Evolutionary conservation across 2,329 filamentous ascomycete genomes (phyloP), one percentile per base, ranked within the genome.

Genomic region (Sporothrix humicola): DNA sequence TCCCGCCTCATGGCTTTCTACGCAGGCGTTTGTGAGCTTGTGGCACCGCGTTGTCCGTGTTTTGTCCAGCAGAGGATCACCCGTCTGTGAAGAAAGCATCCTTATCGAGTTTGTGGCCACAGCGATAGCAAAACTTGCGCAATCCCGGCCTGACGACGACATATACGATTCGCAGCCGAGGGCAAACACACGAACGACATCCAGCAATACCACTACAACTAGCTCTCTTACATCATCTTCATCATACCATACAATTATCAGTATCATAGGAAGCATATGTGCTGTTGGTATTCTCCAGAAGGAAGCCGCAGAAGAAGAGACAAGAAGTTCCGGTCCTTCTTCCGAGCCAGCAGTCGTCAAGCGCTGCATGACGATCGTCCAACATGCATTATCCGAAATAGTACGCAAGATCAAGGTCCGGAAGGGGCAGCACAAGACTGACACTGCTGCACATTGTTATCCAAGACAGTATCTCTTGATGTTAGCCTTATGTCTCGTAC

Each of bases 1-100:
- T 31, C 84, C 84, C 0, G 70, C 79, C 4, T 79, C 82, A 10
- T 87, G 86, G 86, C 78, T 87, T 37, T 81, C 82, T 5, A 85
- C 84, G 0, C 79, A 77, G 31, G 81, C 80, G 3, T 84, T 86
- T 72, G 77, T 79, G n/a, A 73, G 75, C 1, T 58, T 85, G 42
- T 87, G 85, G 85, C 79, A 79, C 3, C 76, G 78, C 10, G 79
- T 82, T 3, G 78, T 84, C 23, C 81, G 81, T 23, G 75, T 75
- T 8, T 73, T 87, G 17, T 82, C 82, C 0, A 76, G 78, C 9
- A 77, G 77, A 17, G 26, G 52, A 12, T 17, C 26, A 13, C 54
- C 73, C 7, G 74, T 74, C 5, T 76, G 76, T 3, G 81, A 80
- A 71, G 73, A 79, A 20, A 82, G 83, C 37, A 80, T 81, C 2